Conservation (phyloP, 129 eudicot genomes). For the Tagetes patula region DNA sequence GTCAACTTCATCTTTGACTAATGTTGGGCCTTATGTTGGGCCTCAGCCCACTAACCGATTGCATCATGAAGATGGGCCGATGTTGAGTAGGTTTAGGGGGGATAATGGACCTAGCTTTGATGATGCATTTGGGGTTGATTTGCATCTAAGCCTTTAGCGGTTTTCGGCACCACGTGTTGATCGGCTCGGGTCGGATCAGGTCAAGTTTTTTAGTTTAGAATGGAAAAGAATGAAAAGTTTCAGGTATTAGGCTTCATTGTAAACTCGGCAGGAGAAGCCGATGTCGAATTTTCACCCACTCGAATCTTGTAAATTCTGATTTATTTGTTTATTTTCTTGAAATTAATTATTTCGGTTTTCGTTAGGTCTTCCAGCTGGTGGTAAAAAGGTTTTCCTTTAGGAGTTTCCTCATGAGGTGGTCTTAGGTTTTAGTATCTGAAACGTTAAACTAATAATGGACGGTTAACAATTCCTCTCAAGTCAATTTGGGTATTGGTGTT, state of each 20-base stretch:
- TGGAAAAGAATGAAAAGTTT: neutral
- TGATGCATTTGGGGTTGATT: conserved; percentile 71
- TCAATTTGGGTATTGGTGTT: no score
- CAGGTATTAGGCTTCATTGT: conserved; percentile 29
- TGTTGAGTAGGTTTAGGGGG: conserved; percentile 56
- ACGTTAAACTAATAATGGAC: no score
- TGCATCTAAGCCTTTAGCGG: conserved; percentile 80
- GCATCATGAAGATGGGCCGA: conserved; percentile 60
- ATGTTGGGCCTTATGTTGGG: conserved; percentile 36
- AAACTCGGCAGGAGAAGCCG: conserved; percentile 40
- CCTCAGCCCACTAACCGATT: conserved; percentile 47
- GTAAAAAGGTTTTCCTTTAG: no score
- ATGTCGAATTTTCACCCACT: conserved; percentile 30
- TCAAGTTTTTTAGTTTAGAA: conserved; percentile 13
- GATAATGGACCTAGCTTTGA: conserved; percentile 72
- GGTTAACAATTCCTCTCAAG: no score
- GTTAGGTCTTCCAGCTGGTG: no score
- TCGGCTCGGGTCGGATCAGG: neutral
- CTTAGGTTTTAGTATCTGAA: no score
- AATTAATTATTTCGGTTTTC: conserved; percentile 13
- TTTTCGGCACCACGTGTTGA: conserved; percentile 34
- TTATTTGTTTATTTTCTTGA: conserved; percentile 48
- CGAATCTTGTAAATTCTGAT: conserved; percentile 62
- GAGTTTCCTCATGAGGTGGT: no score
- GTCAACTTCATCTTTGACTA: no score